Percentiles rank a stretch among this genome's conserved stretches.
Conservation (phyloP, 495 filamentous ascomycete species). For the Neurospora sp. region DNA sequence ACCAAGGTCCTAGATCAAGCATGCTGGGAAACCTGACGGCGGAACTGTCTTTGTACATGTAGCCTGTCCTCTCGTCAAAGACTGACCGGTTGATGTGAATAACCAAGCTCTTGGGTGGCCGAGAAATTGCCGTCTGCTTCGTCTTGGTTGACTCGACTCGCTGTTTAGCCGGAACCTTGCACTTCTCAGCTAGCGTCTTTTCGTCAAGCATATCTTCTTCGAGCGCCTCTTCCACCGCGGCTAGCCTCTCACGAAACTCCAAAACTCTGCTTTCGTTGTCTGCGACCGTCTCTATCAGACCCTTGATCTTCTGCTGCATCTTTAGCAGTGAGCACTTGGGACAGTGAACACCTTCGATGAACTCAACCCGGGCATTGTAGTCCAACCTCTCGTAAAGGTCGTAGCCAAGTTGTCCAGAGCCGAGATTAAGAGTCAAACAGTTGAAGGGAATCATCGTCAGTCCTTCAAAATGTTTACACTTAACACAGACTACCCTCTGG, state of each 20-base stretch:
- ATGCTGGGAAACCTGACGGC: conserved; percentile 60
- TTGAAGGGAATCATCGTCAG: conserved; percentile 87
- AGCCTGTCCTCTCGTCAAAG: conserved; percentile 72
- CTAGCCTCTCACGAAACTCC: conserved; percentile 39
- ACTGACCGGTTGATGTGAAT: conserved; percentile 87
- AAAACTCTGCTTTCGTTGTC: conserved; percentile 8
- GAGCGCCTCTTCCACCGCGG: conserved; percentile 55
- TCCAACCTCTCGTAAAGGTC: conserved; percentile 70
- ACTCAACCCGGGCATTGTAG: conserved; percentile 74
- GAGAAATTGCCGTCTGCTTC: conserved; percentile 73
- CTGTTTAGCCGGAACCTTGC: conserved; percentile 59
- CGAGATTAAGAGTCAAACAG: conserved; percentile 78
- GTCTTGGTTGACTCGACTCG: conserved; percentile 70
- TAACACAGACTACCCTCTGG: conserved; percentile 79
- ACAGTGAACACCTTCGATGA: conserved; percentile 82
- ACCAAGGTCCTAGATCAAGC: conserved; percentile 72
- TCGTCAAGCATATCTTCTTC: conserved; percentile 76
- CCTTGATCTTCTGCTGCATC: conserved; percentile 23
- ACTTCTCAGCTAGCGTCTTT: conserved; percentile 58
- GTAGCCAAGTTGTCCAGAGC: conserved; percentile 39
- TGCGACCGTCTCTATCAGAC: conserved; percentile 21
- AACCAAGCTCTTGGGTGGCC: conserved; percentile 66
- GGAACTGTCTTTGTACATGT: conserved; percentile 73
- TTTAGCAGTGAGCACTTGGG: conserved; percentile 74
- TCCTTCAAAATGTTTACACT: conserved; percentile 78